Evolutionary conservation across 441 rosid genomes (phyloP), one percentile per base, ranked within the genome.

Genomic region (Aquilaria agallochum): DNA sequence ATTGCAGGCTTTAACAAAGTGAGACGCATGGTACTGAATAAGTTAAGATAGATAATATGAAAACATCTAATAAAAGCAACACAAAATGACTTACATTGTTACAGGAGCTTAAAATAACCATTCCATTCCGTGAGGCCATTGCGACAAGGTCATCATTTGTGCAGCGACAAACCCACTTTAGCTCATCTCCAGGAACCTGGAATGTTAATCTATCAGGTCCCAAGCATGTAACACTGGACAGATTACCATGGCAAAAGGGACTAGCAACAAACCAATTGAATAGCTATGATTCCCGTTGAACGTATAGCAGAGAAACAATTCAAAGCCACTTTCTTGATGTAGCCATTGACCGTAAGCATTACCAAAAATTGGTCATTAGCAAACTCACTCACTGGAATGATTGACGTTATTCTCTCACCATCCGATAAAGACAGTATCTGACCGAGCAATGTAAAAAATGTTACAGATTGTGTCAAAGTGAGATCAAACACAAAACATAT

Each of bases 121-220:
- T 84, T 86, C 99, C 99, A 46, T 91, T 89, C 57, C 80, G 96
- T 13, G 99, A 94, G 62, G 99, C 99, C 97, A 94, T 86, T 55
- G 97, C 97, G 64, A 94, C 89, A 62, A 89, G 88, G 78, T 94
- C 99, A 67, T 86, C 83, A 77, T 85, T 89, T 67, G 92, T 67
- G 78, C 99, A 91, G 62, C 90, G 84, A n/a, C 87, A 90, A 44
- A 91, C 99, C 99, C 99, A 94, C 74, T 86, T 94, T 65, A 94
- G 78, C 73, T 91, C 90, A 78, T 94, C 99, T 49, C 96, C 94
- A 72, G 94, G 88, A 80, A 91, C 92, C 99, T 94, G 68, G 45
- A 63, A 74, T 62, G 58, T 70, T 47, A 64, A 59, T 42, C 45
- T 40, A 68, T 33, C 11, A 63, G 60, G 58, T 56, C 58, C 52